Conservation (phyloP, 2,329 filamentous ascomycete genomes). For the Fusarium setosum region DNA sequence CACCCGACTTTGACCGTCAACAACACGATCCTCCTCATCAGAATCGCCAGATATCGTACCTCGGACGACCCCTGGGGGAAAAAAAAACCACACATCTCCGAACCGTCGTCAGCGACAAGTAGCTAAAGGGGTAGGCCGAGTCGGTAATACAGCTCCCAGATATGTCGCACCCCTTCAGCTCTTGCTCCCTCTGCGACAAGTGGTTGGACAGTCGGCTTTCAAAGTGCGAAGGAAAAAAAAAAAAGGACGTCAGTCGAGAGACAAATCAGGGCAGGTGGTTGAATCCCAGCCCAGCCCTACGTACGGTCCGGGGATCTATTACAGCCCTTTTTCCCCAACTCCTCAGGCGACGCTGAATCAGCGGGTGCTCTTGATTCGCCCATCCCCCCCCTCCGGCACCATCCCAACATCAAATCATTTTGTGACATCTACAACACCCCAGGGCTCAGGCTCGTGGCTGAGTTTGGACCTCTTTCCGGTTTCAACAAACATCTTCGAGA, state of each 20-base stretch:
- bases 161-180: slow-evolving; percentile 2
- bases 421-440: slow-evolving; percentile 9
- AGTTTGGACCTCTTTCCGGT: slow-evolving; percentile 1
- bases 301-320: not conserved
- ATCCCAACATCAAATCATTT: slow-evolving; percentile 21
- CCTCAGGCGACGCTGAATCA: slow-evolving; percentile 28
- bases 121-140: not conserved
- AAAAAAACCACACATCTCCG: not conserved
- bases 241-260: slow-evolving; percentile 6
- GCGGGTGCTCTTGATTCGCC: slow-evolving; percentile 12
- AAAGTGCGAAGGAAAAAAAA: slow-evolving; percentile 33
- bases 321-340: slow-evolving; percentile 10
- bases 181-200: not conserved
- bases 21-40: slow-evolving; percentile 9
- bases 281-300: slow-evolving; percentile 1
- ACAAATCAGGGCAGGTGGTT: not conserved
- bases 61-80: slow-evolving; percentile 5
- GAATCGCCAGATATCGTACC: slow-evolving; percentile 28
- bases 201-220: slow-evolving; percentile 34
- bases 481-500: not conserved
- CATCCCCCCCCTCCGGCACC: slow-evolving; percentile 6
- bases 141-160: slow-evolving; percentile 27
- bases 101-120: not conserved
- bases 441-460: slow-evolving; percentile 10
- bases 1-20: slow-evolving; percentile 18